Conservation (phyloP, 73 alveolate genomes). For the Effrenium voratum region DNA sequence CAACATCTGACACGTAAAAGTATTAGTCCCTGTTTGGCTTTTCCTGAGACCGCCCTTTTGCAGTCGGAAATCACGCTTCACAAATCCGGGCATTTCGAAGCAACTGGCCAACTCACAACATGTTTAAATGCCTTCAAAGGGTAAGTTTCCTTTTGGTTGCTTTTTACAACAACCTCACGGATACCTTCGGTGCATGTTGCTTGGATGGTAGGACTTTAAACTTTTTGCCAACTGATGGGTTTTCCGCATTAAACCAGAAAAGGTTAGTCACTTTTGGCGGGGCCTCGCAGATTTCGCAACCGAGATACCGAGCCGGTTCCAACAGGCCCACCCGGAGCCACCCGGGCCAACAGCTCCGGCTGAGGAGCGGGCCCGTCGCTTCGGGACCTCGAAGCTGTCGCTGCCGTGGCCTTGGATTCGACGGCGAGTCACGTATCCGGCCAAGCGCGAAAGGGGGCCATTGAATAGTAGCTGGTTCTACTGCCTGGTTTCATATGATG, state of each 20-base stretch:
- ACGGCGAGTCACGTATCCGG: no score
- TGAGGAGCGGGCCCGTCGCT: conserved; percentile 83
- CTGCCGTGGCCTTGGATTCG: not conserved
- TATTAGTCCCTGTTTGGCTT: no score
- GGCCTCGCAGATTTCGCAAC: not conserved
- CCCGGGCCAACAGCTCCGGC: not conserved
- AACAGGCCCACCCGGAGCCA: not conserved
- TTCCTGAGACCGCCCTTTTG: no score
- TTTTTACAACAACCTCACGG: not conserved
- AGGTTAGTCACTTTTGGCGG: not conserved
- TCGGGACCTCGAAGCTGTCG: conserved; percentile 85
- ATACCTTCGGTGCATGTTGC: not conserved
- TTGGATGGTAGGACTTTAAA: not conserved
- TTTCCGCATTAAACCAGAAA: not conserved
- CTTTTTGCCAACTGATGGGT: not conserved
- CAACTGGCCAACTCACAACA: no score
- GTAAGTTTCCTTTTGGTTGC: no score
- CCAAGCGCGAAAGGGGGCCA: no score
- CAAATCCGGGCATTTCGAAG: no score
- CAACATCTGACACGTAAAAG: not conserved
- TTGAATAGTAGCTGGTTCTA: no score
- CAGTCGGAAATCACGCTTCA: no score
- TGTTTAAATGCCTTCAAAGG: not conserved
- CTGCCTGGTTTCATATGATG: no score
- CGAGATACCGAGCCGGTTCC: not conserved